Percentiles rank a stretch among this genome's conserved stretches.
Evolutionary conservation across 495 filamentous ascomycete species (phyloP).

Genomic region (Xylaria venustula): DNA sequence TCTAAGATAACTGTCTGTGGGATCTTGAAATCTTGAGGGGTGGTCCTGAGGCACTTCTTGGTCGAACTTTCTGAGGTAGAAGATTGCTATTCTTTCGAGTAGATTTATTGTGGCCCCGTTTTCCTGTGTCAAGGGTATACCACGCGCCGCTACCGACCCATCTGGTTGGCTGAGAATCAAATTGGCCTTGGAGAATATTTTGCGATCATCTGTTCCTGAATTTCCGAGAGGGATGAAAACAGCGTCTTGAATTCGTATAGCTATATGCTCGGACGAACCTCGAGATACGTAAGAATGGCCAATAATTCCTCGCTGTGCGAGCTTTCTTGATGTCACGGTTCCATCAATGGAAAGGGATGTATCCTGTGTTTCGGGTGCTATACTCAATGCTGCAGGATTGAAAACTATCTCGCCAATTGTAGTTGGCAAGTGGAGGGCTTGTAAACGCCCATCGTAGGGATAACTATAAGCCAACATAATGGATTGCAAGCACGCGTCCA

Average conservation of each 20-base stretch:
- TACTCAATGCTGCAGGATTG: constrained; percentile 18
- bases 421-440: constrained; percentile 30
- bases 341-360: neutral
- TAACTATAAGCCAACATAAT: constrained; percentile 40
- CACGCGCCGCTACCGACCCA: neutral
- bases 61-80: constrained; percentile 22
- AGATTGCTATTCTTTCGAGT: constrained; percentile 12
- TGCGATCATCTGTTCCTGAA: neutral
- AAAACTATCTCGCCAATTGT: constrained; percentile 25
- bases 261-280: neutral
- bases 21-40: constrained; percentile 6
- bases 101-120: neutral
- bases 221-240: constrained; percentile 2
- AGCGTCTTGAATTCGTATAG: constrained; percentile 29
- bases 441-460: constrained; percentile 32
- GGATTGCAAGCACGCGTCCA: constrained; percentile 45
- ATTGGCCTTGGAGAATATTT: constrained; percentile 5
- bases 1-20: constrained; percentile 8
- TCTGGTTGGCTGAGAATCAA: neutral
- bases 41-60: constrained; percentile 6
- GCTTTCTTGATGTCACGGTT: neutral
- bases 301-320: constrained; percentile 2
- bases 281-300: constrained; percentile 26
- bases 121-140: neutral
- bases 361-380: too few relatives aligned